Evolutionary conservation across 2,329 filamentous ascomycete genomes (phyloP).

Genomic region (Venturia oleaginea): DNA sequence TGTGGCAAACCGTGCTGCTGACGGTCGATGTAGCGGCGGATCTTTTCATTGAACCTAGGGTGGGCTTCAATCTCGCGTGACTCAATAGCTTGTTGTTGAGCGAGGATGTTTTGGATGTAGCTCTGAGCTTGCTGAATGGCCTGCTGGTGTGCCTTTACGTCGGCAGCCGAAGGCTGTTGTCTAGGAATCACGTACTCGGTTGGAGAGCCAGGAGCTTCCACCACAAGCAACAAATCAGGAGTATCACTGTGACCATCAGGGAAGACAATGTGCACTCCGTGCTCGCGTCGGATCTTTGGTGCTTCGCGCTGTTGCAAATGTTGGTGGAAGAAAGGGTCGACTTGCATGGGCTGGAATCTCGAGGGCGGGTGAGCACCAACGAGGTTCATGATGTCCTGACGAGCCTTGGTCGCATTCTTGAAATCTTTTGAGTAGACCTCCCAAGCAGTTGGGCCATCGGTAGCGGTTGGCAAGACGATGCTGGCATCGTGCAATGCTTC

Average conservation of each 20-base stretch:
- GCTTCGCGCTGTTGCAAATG: constrained; percentile 59
- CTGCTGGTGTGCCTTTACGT: constrained; percentile 48
- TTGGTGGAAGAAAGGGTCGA: constrained; percentile 73
- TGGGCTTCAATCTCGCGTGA: constrained; percentile 46
- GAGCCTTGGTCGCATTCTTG: constrained; percentile 70
- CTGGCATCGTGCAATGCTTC: constrained; percentile 75
- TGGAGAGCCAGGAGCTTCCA: constrained; percentile 53
- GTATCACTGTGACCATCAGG: constrained; percentile 53
- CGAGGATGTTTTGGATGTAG: constrained; percentile 44
- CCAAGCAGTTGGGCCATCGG: constrained; percentile 67
- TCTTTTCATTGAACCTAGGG: constrained; percentile 55
- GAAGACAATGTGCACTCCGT: constrained; percentile 65
- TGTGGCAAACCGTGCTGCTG: constrained; percentile 43
- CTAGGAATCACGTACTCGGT: constrained; percentile 46
- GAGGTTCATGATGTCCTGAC: constrained; percentile 65
- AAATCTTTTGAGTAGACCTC: constrained; percentile 80
- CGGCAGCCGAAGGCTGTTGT: constrained; percentile 45
- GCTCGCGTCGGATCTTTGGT: constrained; percentile 55
- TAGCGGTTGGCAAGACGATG: constrained; percentile 72
- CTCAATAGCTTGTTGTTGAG: constrained; percentile 46
- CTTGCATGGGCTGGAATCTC: constrained; percentile 55
- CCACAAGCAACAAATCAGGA: constrained; percentile 62
- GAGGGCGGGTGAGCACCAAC: constrained; percentile 66
- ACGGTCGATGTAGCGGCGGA: constrained; percentile 48
- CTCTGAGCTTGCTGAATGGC: constrained; percentile 50